phyloP scores from a whole-genome alignment of 73 alveolate genomes.

The Diophrys appendiculata region DNA sequence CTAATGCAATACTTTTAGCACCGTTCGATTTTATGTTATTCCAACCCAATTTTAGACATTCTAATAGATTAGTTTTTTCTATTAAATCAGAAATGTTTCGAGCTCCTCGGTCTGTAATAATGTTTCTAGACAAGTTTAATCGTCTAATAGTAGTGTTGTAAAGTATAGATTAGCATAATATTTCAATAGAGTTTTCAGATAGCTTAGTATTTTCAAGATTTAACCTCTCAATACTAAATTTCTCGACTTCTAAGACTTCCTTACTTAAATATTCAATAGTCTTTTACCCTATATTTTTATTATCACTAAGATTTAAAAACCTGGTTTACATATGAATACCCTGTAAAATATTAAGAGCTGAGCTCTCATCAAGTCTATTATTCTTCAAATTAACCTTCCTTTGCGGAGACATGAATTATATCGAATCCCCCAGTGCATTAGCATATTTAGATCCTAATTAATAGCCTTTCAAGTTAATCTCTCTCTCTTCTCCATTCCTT shows the following conservation, averaged over 20 bases:
- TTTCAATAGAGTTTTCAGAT: background rate
- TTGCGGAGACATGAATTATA: background rate
- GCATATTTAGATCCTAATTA: background rate
- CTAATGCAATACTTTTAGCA: slow-evolving; percentile 42
- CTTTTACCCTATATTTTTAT: too few relatives aligned
- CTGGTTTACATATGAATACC: background rate
- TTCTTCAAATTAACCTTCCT: background rate
- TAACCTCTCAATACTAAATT: background rate
- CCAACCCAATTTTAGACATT: slow-evolving; percentile 51
- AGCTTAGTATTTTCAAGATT: slow-evolving; percentile 1
- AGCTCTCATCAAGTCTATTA: background rate
- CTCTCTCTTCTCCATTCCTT: background rate
- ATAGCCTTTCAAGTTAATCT: background rate
- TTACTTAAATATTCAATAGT: background rate
- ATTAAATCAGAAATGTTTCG: slow-evolving; percentile 27
- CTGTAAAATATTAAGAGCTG: background rate
- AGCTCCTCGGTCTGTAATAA: slow-evolving; percentile 47
- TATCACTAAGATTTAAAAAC: background rate
- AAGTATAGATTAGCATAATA: background rate
- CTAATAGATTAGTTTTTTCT: slow-evolving; percentile 25
- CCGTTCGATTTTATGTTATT: slow-evolving; percentile 60
- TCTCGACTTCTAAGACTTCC: background rate
- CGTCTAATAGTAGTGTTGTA: background rate
- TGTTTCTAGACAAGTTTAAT: slow-evolving; percentile 42
- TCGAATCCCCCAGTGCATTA: background rate